Base-by-base conservation (phyloP, 1,284 basidiomycete species). In the Pseudomicrostroma phylloplanum region DNA sequence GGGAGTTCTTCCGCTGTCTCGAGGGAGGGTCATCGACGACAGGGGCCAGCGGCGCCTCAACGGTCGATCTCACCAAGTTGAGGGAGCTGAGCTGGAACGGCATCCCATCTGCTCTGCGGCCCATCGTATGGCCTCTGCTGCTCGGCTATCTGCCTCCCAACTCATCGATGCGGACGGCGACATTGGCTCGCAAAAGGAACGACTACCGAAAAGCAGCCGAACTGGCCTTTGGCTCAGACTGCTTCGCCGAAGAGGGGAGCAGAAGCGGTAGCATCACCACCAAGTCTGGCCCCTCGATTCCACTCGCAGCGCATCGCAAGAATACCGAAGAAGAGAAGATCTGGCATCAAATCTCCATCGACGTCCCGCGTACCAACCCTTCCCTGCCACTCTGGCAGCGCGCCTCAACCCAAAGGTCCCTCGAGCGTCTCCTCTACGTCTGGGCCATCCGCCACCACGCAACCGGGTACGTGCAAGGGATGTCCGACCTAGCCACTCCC, bases 41-140 rank as follows among this genome's bases (percentile, higher is more conserved):
- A 48, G 55, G 17, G 30, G 46, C 51, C 21, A 21, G 40, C n/a
- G 8, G 23, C 9, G 8, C 49, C n/a, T 13, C 23, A n/a, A 40
- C 49, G 15, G 70, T 77, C 58, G 68, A 74, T 56, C 63, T 76
- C 30, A 89, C 86, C 21, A 88, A 90, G 78, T 83, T 98, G 64
- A 85, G 92, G 54, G 89, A 90, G 71, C 84, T 96, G 39, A 88
- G 92, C n/a, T 99, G 94, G 94, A 89, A 89, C 56, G 96, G 96
- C 17, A 88, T 97, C 19, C 94, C 96, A 1, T 79, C 81, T 56
- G 90, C 92, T 72, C 83, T 99, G 23, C 85, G 96, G 48, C 91
- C 93, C 0, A 85, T 96, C 72, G 90, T 89, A 13, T 99, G 96
- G 96, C 92, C 92, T 76, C 83, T 97, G 61, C 84, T 99, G 40